Percentiles rank a stretch among this genome's conserved stretches.
Evolutionary conservation across 345 rosid genomes (phyloP).

Genomic region (Citrus reticulata): DNA sequence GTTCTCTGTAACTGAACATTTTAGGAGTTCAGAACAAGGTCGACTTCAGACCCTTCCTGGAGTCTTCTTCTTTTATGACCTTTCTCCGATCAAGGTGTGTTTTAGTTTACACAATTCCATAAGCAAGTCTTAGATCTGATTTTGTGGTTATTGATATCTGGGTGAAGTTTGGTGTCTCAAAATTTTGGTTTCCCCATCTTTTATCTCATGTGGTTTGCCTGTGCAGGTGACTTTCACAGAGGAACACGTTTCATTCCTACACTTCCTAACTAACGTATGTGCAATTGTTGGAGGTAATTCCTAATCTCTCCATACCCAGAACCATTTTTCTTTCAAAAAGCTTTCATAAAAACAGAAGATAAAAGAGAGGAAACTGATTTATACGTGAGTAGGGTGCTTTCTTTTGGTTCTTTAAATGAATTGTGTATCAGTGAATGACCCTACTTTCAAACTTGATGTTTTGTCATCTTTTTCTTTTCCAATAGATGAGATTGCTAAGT

Average conservation of each 20-base stretch:
- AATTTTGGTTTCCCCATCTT: neutral
- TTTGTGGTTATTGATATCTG: neutral
- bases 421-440: neutral
- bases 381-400: neutral
- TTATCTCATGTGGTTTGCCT: slow-evolving; percentile 3
- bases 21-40: slow-evolving; percentile 57
- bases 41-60: slow-evolving; percentile 74
- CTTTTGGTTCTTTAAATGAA: neutral
- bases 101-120: neutral
- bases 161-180: neutral
- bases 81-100: slow-evolving; percentile 92
- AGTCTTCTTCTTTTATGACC: slow-evolving; percentile 96
- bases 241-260: slow-evolving; percentile 83
- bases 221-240: slow-evolving; percentile 79
- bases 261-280: slow-evolving; percentile 87
- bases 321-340: neutral
- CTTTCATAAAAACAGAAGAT: neutral
- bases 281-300: slow-evolving; percentile 90
- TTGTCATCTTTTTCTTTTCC: neutral
- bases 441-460: neutral
- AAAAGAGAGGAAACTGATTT: neutral
- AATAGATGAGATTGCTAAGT: neutral
- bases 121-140: neutral
- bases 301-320: neutral
- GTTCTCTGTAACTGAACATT: slow-evolving; percentile 97